These are phyloP conservation scores for Wickerhamiella nectarea DNA, from an alignment of 805 yeast genomes.

Conservation along the genomic window DNA sequence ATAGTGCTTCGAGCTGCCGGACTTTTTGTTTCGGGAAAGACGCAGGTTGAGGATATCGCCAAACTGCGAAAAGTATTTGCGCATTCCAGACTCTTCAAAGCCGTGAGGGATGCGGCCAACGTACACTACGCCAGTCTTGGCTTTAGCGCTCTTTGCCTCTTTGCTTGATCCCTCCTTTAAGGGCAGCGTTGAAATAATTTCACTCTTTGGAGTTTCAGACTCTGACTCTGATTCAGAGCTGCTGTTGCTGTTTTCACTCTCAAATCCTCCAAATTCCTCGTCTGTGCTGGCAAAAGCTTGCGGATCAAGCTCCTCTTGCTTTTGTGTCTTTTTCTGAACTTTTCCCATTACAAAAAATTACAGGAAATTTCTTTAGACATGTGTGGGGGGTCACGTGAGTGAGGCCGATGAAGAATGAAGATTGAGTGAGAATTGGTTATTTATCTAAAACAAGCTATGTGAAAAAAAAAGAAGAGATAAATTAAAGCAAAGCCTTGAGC, in stretches of 20 bases:
- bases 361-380: background rate
- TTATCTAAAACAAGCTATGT: background rate
- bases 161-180: background rate
- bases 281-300: slow-evolving; percentile 18
- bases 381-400: background rate
- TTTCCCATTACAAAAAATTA: slow-evolving; percentile 6
- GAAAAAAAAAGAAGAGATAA: too few relatives aligned
- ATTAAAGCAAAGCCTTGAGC: slow-evolving; percentile 32
- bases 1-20: slow-evolving; percentile 83
- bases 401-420: background rate
- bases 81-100: slow-evolving; percentile 61
- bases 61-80: slow-evolving; percentile 76
- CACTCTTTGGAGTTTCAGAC: slow-evolving; percentile 9
- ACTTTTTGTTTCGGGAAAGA: slow-evolving; percentile 74
- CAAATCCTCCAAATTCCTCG: slow-evolving; percentile 18
- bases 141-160: too few relatives aligned
- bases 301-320: slow-evolving; percentile 10
- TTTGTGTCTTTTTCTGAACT: slow-evolving; percentile 28
- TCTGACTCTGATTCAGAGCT: background rate
- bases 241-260: slow-evolving; percentile 7
- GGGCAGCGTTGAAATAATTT: background rate
- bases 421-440: too few relatives aligned
- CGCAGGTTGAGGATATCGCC: slow-evolving; percentile 71
- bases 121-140: slow-evolving; percentile 53
- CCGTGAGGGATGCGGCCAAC: slow-evolving; percentile 89